Conservation (phyloP, 768 basidiomycete species). For the Phaeotremella fagi region DNA sequence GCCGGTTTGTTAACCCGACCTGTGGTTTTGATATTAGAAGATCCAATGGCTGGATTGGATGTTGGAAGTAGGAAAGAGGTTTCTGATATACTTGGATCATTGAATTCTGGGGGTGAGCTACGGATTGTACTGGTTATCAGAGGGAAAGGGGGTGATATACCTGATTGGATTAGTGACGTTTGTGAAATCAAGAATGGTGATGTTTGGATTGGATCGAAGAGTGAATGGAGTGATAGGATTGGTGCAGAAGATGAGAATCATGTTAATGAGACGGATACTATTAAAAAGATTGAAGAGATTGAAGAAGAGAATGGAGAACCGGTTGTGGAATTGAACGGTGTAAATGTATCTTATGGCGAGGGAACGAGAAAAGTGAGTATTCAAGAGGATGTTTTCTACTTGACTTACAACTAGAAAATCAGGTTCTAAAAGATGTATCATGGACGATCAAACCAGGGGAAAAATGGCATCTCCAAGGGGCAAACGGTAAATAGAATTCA, state of each 20-base stretch:
- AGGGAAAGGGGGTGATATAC: slow-evolving; percentile 40
- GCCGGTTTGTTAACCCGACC: slow-evolving; percentile 68
- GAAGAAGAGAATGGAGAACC: slow-evolving; percentile 40
- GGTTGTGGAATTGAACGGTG: slow-evolving; percentile 61
- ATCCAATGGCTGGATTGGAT: slow-evolving; percentile 57
- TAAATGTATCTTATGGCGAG: slow-evolving; percentile 68
- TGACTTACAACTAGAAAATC: background rate
- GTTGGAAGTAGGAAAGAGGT: slow-evolving; percentile 39
- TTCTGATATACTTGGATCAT: slow-evolving; percentile 29
- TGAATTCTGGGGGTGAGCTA: slow-evolving; percentile 31
- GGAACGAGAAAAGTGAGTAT: slow-evolving; percentile 49
- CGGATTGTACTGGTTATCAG: slow-evolving; percentile 40
- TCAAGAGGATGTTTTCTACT: background rate
- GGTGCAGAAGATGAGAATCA: background rate
- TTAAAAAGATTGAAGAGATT: background rate
- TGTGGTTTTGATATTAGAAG: slow-evolving; percentile 76
- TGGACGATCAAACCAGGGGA: slow-evolving; percentile 81
- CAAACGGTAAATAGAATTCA: slow-evolving; percentile 61
- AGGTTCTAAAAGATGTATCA: slow-evolving; percentile 71
- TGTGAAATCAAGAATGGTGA: slow-evolving; percentile 44
- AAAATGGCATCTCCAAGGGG: slow-evolving; percentile 82
- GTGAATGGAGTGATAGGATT: slow-evolving; percentile 50
- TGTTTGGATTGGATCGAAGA: slow-evolving; percentile 56
- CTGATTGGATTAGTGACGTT: slow-evolving; percentile 45
- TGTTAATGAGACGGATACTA: background rate